A percentile compares a stretch with the other conserved stretches of the same genome.
Evolutionary conservation across 2,329 filamentous ascomycete species (phyloP).

Genomic region (Monosporascus sp.): DNA sequence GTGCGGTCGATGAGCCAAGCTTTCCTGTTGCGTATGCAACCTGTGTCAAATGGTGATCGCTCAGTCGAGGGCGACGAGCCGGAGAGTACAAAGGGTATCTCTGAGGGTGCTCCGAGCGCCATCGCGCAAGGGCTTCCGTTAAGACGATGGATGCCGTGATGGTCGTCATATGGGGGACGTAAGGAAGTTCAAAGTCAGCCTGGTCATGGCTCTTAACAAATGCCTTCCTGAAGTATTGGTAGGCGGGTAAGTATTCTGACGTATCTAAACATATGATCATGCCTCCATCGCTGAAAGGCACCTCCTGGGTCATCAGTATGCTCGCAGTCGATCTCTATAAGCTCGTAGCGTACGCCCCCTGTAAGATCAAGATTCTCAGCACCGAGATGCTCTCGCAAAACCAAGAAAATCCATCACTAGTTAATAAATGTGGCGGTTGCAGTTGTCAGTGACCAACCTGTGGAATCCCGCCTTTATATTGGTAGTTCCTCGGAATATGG

Average conservation of each 20-base stretch:
- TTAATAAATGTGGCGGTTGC: slow-evolving; percentile 2
- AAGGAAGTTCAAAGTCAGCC: slow-evolving; percentile 39
- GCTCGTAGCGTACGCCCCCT: slow-evolving; percentile 40
- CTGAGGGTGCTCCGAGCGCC: slow-evolving; percentile 31
- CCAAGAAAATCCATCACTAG: slow-evolving; percentile 31
- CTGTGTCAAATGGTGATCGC: slow-evolving; percentile 21
- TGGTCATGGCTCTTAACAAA: slow-evolving; percentile 13
- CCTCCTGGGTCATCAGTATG: slow-evolving; percentile 40
- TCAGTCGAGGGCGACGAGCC: slow-evolving; percentile 27
- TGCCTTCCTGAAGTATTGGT: neutral
- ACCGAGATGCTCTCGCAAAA: slow-evolving; percentile 38
- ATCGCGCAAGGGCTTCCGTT: slow-evolving; percentile 30
- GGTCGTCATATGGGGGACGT: slow-evolving; percentile 42
- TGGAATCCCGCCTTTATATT: slow-evolving; percentile 40
- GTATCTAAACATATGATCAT: slow-evolving; percentile 39
- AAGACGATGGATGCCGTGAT: slow-evolving; percentile 37
- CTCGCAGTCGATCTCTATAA: slow-evolving; percentile 41
- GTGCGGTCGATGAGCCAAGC: slow-evolving; percentile 40
- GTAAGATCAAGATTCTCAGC: slow-evolving; percentile 40
- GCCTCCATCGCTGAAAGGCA: slow-evolving; percentile 41
- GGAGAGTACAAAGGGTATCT: slow-evolving; percentile 36
- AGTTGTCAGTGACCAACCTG: slow-evolving; percentile 23
- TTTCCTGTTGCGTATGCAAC: slow-evolving; percentile 33
- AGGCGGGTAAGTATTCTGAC: slow-evolving; percentile 17
- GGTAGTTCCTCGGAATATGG: slow-evolving; percentile 40